Evolutionary conservation across 2,329 filamentous ascomycete genomes (phyloP).

Genomic region (Fonsecaea multimorphosa): DNA sequence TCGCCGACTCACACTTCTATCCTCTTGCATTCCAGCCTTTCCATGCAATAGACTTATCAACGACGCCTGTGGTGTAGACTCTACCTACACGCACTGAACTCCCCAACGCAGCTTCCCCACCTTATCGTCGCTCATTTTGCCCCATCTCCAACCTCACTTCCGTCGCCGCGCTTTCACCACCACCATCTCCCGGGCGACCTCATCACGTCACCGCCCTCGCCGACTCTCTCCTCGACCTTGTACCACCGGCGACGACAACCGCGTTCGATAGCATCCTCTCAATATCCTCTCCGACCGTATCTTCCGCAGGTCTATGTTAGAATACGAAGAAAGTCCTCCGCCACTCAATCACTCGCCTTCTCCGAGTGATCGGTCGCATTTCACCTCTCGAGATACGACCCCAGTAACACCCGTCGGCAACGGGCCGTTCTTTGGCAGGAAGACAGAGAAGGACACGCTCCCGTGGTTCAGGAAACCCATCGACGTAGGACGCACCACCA

Average conservation of each 20-base stretch:
- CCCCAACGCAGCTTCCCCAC: not conserved
- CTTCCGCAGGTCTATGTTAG: constrained; percentile 53
- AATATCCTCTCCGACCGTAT: not conserved
- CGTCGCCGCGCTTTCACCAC: constrained; percentile 6
- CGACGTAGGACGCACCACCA: constrained; percentile 48
- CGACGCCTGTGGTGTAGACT: constrained; percentile 8
- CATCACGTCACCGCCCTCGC: constrained; percentile 20
- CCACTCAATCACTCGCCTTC: constrained; percentile 60
- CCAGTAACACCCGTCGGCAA: constrained; percentile 57
- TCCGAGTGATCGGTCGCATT: constrained; percentile 54
- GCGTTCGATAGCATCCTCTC: constrained; percentile 30
- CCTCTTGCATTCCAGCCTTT: not conserved
- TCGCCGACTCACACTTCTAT: constrained; percentile 16
- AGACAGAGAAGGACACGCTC: constrained; percentile 49
- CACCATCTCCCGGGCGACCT: constrained; percentile 9
- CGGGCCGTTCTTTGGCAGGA: constrained; percentile 51
- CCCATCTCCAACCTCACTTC: constrained; percentile 10
- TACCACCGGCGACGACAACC: constrained; percentile 12
- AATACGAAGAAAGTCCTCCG: constrained; percentile 58
- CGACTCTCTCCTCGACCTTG: constrained; percentile 2
- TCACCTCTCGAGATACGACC: constrained; percentile 58
- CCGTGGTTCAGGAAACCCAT: constrained; percentile 54
- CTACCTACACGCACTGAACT: constrained; percentile 1
- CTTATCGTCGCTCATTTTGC: constrained; percentile 21
- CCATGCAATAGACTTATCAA: not conserved